Conservation (phyloP, 2,329 filamentous ascomycete genomes). For the Tolypocladium ophioglossoides region DNA sequence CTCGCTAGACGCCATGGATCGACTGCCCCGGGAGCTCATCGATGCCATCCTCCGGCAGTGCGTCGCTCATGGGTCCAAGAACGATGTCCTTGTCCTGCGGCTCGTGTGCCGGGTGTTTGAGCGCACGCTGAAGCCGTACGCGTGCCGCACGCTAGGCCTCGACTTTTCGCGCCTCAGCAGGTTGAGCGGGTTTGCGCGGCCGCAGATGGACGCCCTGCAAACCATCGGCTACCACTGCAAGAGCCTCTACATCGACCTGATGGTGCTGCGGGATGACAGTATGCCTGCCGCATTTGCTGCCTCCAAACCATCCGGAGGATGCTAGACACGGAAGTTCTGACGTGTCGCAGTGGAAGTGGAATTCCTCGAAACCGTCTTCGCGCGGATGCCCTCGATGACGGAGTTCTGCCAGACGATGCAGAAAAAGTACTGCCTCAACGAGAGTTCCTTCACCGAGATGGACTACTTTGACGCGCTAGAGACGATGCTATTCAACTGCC, state of each 20-base stretch:
- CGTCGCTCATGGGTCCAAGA: slow-evolving; percentile 31
- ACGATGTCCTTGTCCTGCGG: slow-evolving; percentile 31
- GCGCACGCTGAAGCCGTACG: slow-evolving; percentile 31
- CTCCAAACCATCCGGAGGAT: slow-evolving; percentile 6
- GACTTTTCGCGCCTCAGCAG: slow-evolving; percentile 38
- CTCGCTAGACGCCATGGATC: slow-evolving; percentile 25
- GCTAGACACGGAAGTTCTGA: slow-evolving; percentile 3
- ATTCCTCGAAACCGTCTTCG: slow-evolving; percentile 35
- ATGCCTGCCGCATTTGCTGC: slow-evolving; percentile 1
- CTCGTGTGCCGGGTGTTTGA: slow-evolving; percentile 40
- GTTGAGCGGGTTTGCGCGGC: slow-evolving; percentile 19
- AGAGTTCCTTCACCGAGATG: slow-evolving; percentile 35
- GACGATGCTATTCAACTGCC: slow-evolving; percentile 31
- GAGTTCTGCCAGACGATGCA: slow-evolving; percentile 32
- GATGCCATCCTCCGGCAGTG: slow-evolving; percentile 33
- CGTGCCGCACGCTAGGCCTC: slow-evolving; percentile 36
- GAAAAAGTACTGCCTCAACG: slow-evolving; percentile 36
- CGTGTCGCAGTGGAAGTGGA: slow-evolving; percentile 33
- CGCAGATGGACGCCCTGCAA: slow-evolving; percentile 29
- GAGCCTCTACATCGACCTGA: slow-evolving; percentile 40
- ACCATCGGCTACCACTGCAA: slow-evolving; percentile 36
- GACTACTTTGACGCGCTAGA: slow-evolving; percentile 33
- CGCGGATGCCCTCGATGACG: slow-evolving; percentile 32
- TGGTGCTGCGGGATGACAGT: slow-evolving; percentile 42
- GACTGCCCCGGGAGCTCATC: slow-evolving; percentile 36